Percentiles rank a stretch among this genome's conserved stretches.
phyloP scores from a whole-genome alignment of 2,329 filamentous ascomycete genomes.

The Neofusicoccum ribis region DNA sequence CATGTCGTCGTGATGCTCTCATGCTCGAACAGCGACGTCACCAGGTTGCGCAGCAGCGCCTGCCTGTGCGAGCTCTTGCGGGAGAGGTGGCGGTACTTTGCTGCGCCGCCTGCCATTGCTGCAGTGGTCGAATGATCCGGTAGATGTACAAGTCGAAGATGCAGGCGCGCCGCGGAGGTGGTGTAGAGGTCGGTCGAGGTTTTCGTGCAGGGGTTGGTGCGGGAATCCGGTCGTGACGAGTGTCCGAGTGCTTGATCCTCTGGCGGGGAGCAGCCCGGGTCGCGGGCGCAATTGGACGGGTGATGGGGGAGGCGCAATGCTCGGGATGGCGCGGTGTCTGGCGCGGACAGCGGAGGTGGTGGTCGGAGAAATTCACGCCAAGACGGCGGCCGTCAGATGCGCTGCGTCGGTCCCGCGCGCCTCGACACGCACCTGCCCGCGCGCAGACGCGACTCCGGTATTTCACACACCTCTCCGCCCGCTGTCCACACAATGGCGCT shows the following conservation, averaged over 20 bases:
- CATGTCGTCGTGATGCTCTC: conserved; percentile 95
- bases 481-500: conserved; percentile 54
- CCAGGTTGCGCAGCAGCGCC: conserved; percentile 90
- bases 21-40: conserved; percentile 89
- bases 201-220: neutral
- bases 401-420: conserved; percentile 1
- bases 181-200: neutral
- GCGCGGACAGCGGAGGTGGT: neutral
- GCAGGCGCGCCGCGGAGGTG: conserved; percentile 13
- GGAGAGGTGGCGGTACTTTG: conserved; percentile 86
- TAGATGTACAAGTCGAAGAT: neutral
- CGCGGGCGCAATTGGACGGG: conserved; percentile 1
- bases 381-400: neutral
- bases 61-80: conserved; percentile 84
- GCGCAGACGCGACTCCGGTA: conserved; percentile 5
- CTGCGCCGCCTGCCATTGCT: conserved; percentile 78
- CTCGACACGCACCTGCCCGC: conserved; percentile 2
- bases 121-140: neutral
- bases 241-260: neutral
- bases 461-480: neutral
- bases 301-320: neutral
- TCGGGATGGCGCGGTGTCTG: neutral
- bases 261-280: neutral
- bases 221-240: neutral
- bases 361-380: conserved; percentile 19